Evolutionary conservation across 2,329 filamentous ascomycete species (phyloP).

Genomic region (Aspergillus sp.): DNA sequence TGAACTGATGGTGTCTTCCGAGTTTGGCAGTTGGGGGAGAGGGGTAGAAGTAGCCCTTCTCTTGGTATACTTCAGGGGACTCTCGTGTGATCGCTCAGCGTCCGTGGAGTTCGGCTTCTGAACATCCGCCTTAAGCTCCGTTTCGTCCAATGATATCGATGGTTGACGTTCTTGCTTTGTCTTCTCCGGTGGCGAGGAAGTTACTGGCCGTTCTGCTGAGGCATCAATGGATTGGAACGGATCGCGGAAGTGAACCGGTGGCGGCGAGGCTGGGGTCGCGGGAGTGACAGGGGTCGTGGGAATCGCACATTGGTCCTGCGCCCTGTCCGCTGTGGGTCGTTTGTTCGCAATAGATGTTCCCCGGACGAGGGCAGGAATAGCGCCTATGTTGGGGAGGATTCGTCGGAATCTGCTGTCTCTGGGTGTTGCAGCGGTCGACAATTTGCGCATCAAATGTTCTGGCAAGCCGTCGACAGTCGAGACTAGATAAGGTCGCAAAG

Average conservation of each 20-base stretch:
- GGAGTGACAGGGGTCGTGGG: background rate
- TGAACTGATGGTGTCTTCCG: conserved; percentile 18
- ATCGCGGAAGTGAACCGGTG: conserved; percentile 22
- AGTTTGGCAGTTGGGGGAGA: conserved; percentile 15
- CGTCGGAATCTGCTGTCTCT: conserved; percentile 32
- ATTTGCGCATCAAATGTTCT: conserved; percentile 33
- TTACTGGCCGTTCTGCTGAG: conserved; percentile 4
- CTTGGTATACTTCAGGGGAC: conserved; percentile 20
- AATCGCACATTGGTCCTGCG: conserved; percentile 14
- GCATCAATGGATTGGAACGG: conserved; percentile 19
- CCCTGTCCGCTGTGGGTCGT: conserved; percentile 14
- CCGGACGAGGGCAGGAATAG: conserved; percentile 43
- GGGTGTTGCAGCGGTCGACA: conserved; percentile 30
- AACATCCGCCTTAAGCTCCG: conserved; percentile 15
- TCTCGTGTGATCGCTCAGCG: conserved; percentile 26
- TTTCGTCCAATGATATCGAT: conserved; percentile 14
- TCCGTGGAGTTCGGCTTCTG: conserved; percentile 14
- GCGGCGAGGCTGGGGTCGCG: conserved; percentile 7
- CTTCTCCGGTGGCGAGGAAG: conserved; percentile 5
- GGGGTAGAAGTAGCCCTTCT: conserved; percentile 24
- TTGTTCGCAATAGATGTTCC: conserved; percentile 30
- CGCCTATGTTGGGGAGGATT: conserved; percentile 37
- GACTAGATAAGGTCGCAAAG: conserved; percentile 36
- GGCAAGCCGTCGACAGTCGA: conserved; percentile 17
- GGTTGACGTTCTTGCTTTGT: conserved; percentile 6